phyloP scores from a whole-genome alignment of 768 basidiomycete genomes.

The Lactifluus volemus region DNA sequence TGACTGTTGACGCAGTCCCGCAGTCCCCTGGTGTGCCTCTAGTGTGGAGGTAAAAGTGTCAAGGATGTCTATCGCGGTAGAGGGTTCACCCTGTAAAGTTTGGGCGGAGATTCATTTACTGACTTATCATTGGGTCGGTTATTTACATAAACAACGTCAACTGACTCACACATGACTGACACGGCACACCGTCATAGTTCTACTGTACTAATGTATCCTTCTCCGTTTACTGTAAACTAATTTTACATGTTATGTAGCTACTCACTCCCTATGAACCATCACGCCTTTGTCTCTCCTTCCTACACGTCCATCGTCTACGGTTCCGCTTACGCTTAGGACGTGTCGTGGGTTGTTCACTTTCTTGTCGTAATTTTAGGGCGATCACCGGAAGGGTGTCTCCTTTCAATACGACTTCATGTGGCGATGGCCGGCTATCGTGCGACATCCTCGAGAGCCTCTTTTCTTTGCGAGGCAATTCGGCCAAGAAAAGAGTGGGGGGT shows the following conservation, averaged over 20 bases:
- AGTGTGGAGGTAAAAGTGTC: not conserved
- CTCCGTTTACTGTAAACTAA: too few species aligned
- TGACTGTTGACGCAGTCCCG: not conserved
- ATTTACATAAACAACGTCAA: too few species aligned
- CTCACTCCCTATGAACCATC: too few species aligned
- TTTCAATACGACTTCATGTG: constrained; percentile 8
- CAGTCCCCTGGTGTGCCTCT: not conserved
- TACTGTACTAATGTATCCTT: too few species aligned
- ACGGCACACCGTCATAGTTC: too few species aligned
- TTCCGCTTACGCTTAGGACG: not conserved
- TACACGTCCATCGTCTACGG: not conserved
- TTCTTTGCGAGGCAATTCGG: not conserved
- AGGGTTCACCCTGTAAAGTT: not conserved
- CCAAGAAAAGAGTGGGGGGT: constrained; percentile 3
- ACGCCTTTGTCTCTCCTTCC: not conserved
- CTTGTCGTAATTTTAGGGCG: not conserved
- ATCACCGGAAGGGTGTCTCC: not conserved
- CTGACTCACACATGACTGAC: too few species aligned
- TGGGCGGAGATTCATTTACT: constrained; percentile 7
- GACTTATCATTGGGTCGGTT: not conserved
- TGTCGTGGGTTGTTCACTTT: not conserved
- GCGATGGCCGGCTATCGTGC: not conserved
- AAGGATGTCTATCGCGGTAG: not conserved
- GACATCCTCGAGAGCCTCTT: not conserved
- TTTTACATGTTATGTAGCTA: too few species aligned